These are phyloP conservation scores for Chaetothyriales sp. DNA, from an alignment of 2,329 filamentous ascomycete genomes.

Conservation along the genomic window DNA sequence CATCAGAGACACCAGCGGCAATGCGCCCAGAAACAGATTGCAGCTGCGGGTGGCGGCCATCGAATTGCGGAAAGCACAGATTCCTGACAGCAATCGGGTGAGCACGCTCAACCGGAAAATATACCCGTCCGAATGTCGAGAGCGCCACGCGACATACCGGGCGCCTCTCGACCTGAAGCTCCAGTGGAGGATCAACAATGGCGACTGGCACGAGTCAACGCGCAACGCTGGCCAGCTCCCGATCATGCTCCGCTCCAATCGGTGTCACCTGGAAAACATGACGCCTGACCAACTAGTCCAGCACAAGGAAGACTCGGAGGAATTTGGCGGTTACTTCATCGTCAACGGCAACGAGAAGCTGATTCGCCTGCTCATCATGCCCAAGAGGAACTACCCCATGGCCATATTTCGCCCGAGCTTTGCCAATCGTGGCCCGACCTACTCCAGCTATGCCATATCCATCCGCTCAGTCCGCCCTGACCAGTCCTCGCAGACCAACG, in stretches of 20 bases:
- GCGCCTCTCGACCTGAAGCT: constrained; percentile 71
- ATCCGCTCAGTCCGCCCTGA: constrained; percentile 89
- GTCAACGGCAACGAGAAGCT: constrained; percentile 97
- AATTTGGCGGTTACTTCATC: constrained; percentile 91
- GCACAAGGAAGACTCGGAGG: constrained; percentile 87
- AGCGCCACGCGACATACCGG: constrained; percentile 81
- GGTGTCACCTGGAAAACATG: constrained; percentile 77
- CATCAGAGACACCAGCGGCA: constrained; percentile 17
- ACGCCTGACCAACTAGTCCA: constrained; percentile 69
- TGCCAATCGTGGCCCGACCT: constrained; percentile 67
- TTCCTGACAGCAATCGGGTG: constrained; percentile 72
- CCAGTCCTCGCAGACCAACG: constrained; percentile 94
- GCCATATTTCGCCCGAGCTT: constrained; percentile 87
- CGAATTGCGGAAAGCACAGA: constrained; percentile 62
- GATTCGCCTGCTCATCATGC: constrained; percentile 79
- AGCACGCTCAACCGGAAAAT: constrained; percentile 67
- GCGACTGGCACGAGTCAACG: constrained; percentile 65
- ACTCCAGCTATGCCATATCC: constrained; percentile 80
- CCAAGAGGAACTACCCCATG: constrained; percentile 85
- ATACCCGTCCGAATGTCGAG: constrained; percentile 80
- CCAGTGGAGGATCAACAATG: constrained; percentile 75
- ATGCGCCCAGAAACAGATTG: constrained; percentile 49
- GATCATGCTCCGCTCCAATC: constrained; percentile 85
- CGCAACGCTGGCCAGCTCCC: constrained; percentile 80
- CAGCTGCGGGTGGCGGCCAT: constrained; percentile 66